phyloP scores from a whole-genome alignment of 805 yeast genomes.

The Nakazawaea ishiwadae region DNA sequence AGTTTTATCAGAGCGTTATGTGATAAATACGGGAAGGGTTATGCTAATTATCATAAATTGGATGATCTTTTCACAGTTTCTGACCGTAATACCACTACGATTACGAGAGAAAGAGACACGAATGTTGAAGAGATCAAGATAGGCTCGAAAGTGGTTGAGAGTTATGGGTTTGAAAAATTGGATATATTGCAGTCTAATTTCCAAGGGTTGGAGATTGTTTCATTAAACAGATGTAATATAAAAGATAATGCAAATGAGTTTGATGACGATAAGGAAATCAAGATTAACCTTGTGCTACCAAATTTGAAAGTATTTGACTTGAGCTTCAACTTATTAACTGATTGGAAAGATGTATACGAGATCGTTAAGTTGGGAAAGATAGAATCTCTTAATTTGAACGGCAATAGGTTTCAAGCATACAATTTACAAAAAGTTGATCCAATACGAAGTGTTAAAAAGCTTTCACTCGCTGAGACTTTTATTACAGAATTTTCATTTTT shows the following conservation, averaged over 20 bases:
- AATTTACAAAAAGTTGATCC: conserved; percentile 1
- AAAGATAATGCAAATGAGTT: conserved; percentile 12
- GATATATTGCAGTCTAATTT: conserved; percentile 44
- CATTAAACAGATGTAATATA: conserved; percentile 43
- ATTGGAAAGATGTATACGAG: conserved; percentile 32
- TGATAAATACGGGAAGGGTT: conserved; percentile 38
- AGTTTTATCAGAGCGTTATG: conserved; percentile 46
- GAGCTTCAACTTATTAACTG: conserved; percentile 50
- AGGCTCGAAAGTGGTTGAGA: conserved; percentile 56
- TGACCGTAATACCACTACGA: neutral
- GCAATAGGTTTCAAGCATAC: conserved; percentile 38
- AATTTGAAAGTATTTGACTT: conserved; percentile 44
- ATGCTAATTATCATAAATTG: conserved; percentile 14
- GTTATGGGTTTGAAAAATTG: conserved; percentile 61
- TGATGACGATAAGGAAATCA: neutral
- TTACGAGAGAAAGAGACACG: conserved; percentile 6
- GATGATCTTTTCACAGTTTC: neutral
- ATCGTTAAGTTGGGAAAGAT: conserved; percentile 37
- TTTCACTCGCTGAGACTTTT: conserved; percentile 16
- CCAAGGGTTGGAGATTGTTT: conserved; percentile 36
- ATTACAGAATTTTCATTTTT: conserved; percentile 19
- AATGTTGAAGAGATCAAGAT: conserved; percentile 32
- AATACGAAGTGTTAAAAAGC: conserved; percentile 14
- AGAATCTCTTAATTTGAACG: conserved; percentile 44
- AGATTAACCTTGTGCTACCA: conserved; percentile 13